Evolutionary conservation across 345 rosid species (phyloP).

Genomic region (Geranium rotundifolium): DNA sequence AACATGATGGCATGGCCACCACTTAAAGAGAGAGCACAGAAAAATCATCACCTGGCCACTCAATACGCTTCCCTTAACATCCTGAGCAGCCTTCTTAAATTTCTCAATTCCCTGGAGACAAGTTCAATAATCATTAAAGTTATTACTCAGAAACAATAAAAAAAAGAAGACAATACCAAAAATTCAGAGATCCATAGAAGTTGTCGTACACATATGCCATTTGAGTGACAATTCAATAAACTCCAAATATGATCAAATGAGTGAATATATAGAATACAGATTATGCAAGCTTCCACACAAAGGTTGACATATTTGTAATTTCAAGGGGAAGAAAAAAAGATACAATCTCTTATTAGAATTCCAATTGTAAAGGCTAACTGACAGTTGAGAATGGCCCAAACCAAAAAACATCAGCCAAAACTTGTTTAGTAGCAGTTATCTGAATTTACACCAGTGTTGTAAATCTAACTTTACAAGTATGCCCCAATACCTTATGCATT

Average conservation of each 20-base stretch:
- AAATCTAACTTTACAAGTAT: too few species aligned
- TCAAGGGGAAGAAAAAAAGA: too few species aligned
- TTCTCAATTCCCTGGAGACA: conserved; percentile 76
- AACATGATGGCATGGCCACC: neutral
- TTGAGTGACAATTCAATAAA: too few species aligned
- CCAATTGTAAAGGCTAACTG: too few species aligned
- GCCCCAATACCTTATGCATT: too few species aligned
- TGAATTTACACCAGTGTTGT: neutral
- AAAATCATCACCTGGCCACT: conserved; percentile 57
- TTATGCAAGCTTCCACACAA: too few species aligned
- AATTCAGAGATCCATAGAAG: neutral
- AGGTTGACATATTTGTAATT: too few species aligned
- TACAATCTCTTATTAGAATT: too few species aligned
- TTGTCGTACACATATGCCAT: neutral
- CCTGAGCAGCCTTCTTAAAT: conserved; percentile 82
- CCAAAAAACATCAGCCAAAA: too few species aligned
- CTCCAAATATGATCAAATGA: too few species aligned
- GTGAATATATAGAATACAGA: too few species aligned
- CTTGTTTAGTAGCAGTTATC: neutral
- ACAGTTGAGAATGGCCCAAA: too few species aligned
- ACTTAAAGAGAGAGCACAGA: neutral
- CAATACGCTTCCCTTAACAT: conserved; percentile 57
- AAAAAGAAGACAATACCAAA: neutral
- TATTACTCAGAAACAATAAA: neutral
- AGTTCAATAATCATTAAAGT: conserved; percentile 10